Evolutionary conservation across 306 rosid species (phyloP), one percentile per base, ranked within the genome.

Genomic region (Abrus pulchellus): DNA sequence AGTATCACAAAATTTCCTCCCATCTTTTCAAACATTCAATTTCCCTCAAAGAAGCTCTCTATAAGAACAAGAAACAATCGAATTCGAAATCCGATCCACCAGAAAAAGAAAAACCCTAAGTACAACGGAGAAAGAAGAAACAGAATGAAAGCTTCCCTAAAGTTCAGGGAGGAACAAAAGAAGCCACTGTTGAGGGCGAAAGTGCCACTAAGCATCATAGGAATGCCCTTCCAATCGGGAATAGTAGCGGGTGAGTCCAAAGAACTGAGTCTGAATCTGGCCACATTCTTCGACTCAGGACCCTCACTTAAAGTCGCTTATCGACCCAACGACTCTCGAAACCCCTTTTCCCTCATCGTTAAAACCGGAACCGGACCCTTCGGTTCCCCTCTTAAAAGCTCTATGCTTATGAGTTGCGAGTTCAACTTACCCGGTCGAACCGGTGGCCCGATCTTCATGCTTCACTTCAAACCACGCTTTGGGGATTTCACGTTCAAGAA

Each of bases 401-500:
- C 99, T 33, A 89, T 93, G 96, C 59, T 88, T 27, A 91, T 93
- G 96, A 90, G 92, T 78, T 94, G 97, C 32, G 92, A 95, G 47
- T 93, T 93, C 89, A 89, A 84, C 65, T 40, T 93, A n/a, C 80
- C 92, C 36, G 70, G 47, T 13, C 90, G 86, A 6, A 86, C 75
- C 5, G 87, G 82, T 2, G 82, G 72, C 49, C 97, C 98, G 2
- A 54, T 82, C 59, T 95, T 95, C 82, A 93, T 91, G 98, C 97
- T 95, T 44, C 94, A 95, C 64, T 88, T 95, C 78, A 93, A 93
- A 68, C 99, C 99, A 2, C 83, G 75, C 1, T 85, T 91, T 30
- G 99, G 99, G 5, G 99, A 95, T 78, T 95, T 93, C 85, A 88
- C 97, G 7, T 72, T 93, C 68, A 95, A 87, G 89, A 95, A 95